Base-by-base conservation (phyloP, 2,329 filamentous ascomycete genomes). In the Colletotrichum godetiae region DNA sequence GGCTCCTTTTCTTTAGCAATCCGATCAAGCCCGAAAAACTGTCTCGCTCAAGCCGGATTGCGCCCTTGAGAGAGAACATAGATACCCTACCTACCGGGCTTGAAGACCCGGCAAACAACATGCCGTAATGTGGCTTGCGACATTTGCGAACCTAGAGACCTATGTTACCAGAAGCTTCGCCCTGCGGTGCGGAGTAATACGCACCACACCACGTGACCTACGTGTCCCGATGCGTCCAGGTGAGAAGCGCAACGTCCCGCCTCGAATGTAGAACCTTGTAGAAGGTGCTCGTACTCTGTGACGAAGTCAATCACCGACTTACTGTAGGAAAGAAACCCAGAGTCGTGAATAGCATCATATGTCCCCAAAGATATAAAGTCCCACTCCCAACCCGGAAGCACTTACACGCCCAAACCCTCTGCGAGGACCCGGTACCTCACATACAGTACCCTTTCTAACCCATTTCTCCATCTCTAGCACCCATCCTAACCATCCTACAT, bases 111-210 rank as follows among this genome's bases (percentile, higher is more conserved):
- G 46, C 31, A 49, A 33, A 31, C 24, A 22, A 8, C 19, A n/a
- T 31, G 33, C 57, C n/a, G 37, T 24, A 27, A 6, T 22, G 6
- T 57, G 61, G 42, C 33, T 60, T 69, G 46, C 67, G 55, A 60
- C 70, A 72, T 33, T 49, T 27, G 37, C 53, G 11, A 57, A 62
- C 49, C 33, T 22, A 11, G 49, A 13, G 56, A 19, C 60, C 22
- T 29, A 27, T 62, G 46, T 52, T 46, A 27, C 60, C 60, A 70
- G 71, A 71, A 73, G 67, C 60, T 71, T 73, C 67, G 67, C 46
- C 24, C 53, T 42, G 35, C 29, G 35, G 68, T 70, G 71, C 67
- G 67, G 71, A 71, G 71, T 65, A 73, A 19, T 5, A 11, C 42
- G 42, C 42, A 46, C 42, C 42, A 49, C 19, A 49, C 71, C 71